Base-by-base conservation (phyloP, 345 rosid species). In the Anastatica hierochuntica region DNA sequence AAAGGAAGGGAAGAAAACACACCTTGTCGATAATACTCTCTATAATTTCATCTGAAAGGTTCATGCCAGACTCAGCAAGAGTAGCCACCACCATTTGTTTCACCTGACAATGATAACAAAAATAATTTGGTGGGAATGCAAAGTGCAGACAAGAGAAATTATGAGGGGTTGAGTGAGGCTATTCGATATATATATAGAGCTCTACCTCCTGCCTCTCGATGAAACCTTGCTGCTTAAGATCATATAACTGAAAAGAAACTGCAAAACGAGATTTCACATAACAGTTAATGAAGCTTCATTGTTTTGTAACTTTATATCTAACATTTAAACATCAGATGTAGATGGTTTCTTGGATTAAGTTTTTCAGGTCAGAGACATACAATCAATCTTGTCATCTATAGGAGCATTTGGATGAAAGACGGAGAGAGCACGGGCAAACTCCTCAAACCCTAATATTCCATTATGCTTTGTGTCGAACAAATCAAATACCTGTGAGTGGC, bases 361-460 rank as follows among this genome's bases (percentile, higher is more conserved):
- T 46, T 42, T 41, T 1, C 31, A 63, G 59, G 29, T 38, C 24
- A 39, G 10, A 9, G 48, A 68, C 86, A 33, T 58, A 88, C 97
- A 82, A 19, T 82, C 89, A 20, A 90, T 84, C 73, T 90, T 90
- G 48, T 80, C 87, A 12, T 90, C 90, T 44, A 75, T 76, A 2
- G 86, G 88, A 40, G 95, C 88, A 75, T 75, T 69, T 20, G 95
- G 97, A 67, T 90, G 97, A 73, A 90, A 90, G 23, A 90, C 90
- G 1, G 90, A 80, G 58, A 90, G 94, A 38, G 94, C 81, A 49
- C 74, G 81, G 4, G 95, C 90, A 63, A 90, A 90, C 56, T 83
- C 97, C 53, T 79, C 90, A 65, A 90, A 90, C 53, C 84, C 94
- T 48, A 90, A 72, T 46, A 84, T 74, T 13, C 94, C 97, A 62